Evolutionary conservation across 2,329 filamentous ascomycete genomes (phyloP), one percentile per base, ranked within the genome.

Genomic region (Alternaria hordeiaustralica): DNA sequence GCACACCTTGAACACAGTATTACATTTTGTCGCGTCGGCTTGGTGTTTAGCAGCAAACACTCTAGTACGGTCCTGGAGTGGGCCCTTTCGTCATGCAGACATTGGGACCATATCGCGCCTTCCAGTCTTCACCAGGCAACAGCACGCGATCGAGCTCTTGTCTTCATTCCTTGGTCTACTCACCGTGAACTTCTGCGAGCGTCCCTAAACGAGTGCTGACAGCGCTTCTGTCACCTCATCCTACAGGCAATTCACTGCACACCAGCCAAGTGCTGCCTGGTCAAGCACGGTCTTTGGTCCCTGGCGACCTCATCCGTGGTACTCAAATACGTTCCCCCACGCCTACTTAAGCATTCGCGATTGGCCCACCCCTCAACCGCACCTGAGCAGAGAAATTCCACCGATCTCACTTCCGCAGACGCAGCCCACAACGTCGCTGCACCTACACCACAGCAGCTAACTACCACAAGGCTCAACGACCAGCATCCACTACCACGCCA

Each of bases 11-110:
- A 53, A 53, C 13, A 18, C 49, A 9, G 20, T 41, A 3, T 25
- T 55, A 45, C 26, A 1, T 57, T 57, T 13, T 58, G 12, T 47
- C 28, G 30, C 41, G 55, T 53, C 20, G n/a, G 26, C 26, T 11
- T 59, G 28, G 55, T 56, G 49, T 25, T 46, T 36, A 60, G 49
- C 51, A 60, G 49, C 36, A 54, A 61, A 36, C 11, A 18, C 15
- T 23, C 25, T 6, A 25, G 54, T 53, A 41, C n/a, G 36, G 21
- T 30, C 50, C 23, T 46, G 43, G 28, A 9, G 43, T 20, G 50
- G 47, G 33, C 13, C 20, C 49, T 46, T 28, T 13, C 55, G 49
- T 33, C 45, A 54, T 41, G 54, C 30, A 6, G 36, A 21, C 50
- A 54, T 41, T n/a, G 20, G 4, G 36, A 33, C 50, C 26, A 36